These are phyloP conservation scores for Claviceps purpurea DNA, from an alignment of 2,329 filamentous ascomycete species.

Conservation along the genomic window DNA sequence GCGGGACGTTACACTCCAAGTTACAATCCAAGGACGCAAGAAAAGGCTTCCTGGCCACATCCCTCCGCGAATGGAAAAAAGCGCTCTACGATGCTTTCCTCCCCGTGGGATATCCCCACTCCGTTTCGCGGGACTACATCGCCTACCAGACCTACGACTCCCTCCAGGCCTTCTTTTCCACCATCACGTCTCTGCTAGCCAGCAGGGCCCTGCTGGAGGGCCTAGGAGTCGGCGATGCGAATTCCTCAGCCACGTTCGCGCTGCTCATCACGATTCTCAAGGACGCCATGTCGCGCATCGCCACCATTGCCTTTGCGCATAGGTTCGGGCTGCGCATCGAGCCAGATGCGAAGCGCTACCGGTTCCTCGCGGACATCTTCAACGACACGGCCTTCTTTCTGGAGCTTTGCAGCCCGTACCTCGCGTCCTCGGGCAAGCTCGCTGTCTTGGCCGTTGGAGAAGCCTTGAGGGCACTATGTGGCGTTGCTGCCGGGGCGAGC, in stretches of 20 bases:
- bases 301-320: slow-evolving; percentile 79
- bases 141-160: slow-evolving; percentile 61
- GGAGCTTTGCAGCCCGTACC: slow-evolving; percentile 66
- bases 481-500: slow-evolving; percentile 76
- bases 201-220: slow-evolving; percentile 68
- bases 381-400: slow-evolving; percentile 79
- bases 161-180: slow-evolving; percentile 71
- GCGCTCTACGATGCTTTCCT: slow-evolving; percentile 57
- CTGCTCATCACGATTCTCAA: slow-evolving; percentile 73
- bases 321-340: slow-evolving; percentile 70
- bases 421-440: slow-evolving; percentile 42
- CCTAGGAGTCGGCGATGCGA: slow-evolving; percentile 71
- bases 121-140: slow-evolving; percentile 73
- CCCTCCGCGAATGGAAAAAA: slow-evolving; percentile 23
- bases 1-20: slow-evolving; percentile 8
- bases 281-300: slow-evolving; percentile 65
- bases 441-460: slow-evolving; percentile 36
- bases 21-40: slow-evolving; percentile 11
- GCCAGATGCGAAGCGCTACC: slow-evolving; percentile 82
- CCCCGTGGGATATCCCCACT: slow-evolving; percentile 77
- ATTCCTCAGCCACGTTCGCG: slow-evolving; percentile 65
- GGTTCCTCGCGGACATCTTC: slow-evolving; percentile 75
- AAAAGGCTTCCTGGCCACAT: slow-evolving; percentile 15
- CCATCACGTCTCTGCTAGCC: slow-evolving; percentile 66
- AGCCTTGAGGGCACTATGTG: slow-evolving; percentile 54